phyloP scores from a whole-genome alignment of 768 basidiomycete species.

The Mycena indigotica region DNA sequence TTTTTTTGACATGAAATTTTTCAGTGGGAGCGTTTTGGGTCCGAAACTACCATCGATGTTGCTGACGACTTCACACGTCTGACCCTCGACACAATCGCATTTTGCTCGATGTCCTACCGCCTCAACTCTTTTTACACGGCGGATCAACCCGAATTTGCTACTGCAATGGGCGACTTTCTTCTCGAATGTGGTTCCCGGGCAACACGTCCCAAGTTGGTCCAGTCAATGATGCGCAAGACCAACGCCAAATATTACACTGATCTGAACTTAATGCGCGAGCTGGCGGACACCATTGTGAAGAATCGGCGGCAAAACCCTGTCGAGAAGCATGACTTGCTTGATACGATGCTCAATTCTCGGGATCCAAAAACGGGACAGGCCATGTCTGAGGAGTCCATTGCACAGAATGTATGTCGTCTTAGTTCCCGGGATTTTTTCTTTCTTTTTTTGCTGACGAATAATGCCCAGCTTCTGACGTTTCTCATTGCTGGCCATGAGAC shows the following conservation, averaged over 20 bases:
- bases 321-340: constrained; percentile 47
- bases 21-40: constrained; percentile 45
- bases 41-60: constrained; percentile 41
- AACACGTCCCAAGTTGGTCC: constrained; percentile 35
- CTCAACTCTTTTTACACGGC: constrained; percentile 50
- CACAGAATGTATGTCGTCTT: constrained; percentile 42
- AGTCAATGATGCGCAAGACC: constrained; percentile 22
- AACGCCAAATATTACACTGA: background rate
- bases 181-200: constrained; percentile 41
- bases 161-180: constrained; percentile 45
- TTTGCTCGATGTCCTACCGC: constrained; percentile 48
- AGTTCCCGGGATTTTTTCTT: constrained; percentile 15
- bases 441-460: background rate
- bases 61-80: constrained; percentile 50
- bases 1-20: too few species aligned
- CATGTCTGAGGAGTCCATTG: constrained; percentile 44
- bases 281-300: constrained; percentile 45
- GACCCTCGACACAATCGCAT: constrained; percentile 48
- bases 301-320: constrained; percentile 39
- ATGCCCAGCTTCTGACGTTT: constrained; percentile 41
- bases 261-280: constrained; percentile 32
- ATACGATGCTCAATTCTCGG: constrained; percentile 44
- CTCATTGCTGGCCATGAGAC: constrained; percentile 41
- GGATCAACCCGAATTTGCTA: constrained; percentile 37
- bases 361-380: constrained; percentile 46